Conservation (phyloP, 768 basidiomycete genomes). For the Boletus sp. region DNA sequence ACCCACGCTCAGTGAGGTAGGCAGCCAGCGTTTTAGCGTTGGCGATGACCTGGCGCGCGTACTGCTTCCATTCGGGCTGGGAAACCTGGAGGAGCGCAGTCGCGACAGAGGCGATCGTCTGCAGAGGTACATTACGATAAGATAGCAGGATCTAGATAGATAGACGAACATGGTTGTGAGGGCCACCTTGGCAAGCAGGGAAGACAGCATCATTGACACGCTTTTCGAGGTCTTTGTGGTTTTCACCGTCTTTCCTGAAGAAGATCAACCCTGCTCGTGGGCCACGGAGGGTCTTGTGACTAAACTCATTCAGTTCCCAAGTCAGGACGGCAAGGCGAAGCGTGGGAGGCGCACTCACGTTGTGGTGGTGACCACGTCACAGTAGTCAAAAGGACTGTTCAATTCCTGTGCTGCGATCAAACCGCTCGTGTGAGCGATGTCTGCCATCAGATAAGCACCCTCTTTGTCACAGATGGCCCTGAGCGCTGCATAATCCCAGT, state of each 20-base stretch:
- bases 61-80: conserved; percentile 84
- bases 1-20: conserved; percentile 73
- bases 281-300: conserved; percentile 98
- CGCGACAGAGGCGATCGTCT: conserved; percentile 95
- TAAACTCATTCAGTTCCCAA: conserved; percentile 23
- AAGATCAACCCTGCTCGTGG: conserved; percentile 98
- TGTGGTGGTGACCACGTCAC: conserved; percentile 97
- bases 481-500: conserved; percentile 91
- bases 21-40: conserved; percentile 81
- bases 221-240: conserved; percentile 86
- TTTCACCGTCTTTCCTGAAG: conserved; percentile 90
- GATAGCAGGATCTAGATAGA: not conserved
- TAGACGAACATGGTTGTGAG: conserved; percentile 87
- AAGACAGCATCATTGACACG: conserved; percentile 98
- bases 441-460: conserved; percentile 91
- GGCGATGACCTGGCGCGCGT: conserved; percentile 91
- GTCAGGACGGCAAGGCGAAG: not conserved
- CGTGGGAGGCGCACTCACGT: conserved; percentile 53
- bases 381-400: conserved; percentile 90
- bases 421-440: conserved; percentile 97
- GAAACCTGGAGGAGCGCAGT: conserved; percentile 89
- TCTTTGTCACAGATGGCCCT: conserved; percentile 81
- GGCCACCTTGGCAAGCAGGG: conserved; percentile 99
- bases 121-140: not conserved
- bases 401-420: conserved; percentile 91